Conservation (phyloP, 257 asterid genomes). For the Paraleonurus japonicus region DNA sequence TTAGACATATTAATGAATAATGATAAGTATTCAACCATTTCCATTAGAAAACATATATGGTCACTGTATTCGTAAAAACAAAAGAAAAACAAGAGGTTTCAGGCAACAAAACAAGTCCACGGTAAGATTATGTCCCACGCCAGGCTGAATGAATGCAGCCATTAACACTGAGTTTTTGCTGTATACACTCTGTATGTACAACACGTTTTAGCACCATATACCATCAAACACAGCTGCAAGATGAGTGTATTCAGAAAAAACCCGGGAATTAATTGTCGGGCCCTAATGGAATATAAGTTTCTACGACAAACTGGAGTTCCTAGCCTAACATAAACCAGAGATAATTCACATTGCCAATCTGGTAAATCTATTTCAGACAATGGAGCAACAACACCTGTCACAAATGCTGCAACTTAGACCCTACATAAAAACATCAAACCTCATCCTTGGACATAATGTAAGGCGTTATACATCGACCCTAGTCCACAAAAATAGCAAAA, state of each 20-base stretch:
- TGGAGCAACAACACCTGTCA: background rate
- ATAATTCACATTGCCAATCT: background rate
- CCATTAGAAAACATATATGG: background rate
- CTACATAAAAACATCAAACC: constrained; percentile 4
- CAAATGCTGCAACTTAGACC: constrained; percentile 3
- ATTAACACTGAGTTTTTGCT: too few relatives aligned
- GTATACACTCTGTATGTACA: too few relatives aligned
- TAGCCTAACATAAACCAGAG: background rate
- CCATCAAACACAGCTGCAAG: background rate
- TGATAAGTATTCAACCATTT: too few relatives aligned
- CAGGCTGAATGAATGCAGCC: too few relatives aligned
- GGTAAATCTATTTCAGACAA: background rate
- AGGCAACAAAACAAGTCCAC: background rate
- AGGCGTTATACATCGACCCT: background rate
- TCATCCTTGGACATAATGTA: background rate
- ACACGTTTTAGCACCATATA: too few relatives aligned
- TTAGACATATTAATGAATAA: background rate
- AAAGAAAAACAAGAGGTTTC: background rate
- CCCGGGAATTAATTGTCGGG: too few relatives aligned
- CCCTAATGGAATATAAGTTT: background rate
- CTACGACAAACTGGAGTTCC: background rate
- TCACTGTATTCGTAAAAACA: background rate
- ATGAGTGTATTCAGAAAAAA: background rate
- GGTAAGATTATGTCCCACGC: too few relatives aligned
- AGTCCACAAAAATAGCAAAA: background rate